A percentile compares a stretch with the other conserved stretches of the same genome.
These are phyloP conservation scores for Fusarium tuaranense DNA, from an alignment of 2,329 filamentous ascomycete genomes.

Conservation along the genomic window DNA sequence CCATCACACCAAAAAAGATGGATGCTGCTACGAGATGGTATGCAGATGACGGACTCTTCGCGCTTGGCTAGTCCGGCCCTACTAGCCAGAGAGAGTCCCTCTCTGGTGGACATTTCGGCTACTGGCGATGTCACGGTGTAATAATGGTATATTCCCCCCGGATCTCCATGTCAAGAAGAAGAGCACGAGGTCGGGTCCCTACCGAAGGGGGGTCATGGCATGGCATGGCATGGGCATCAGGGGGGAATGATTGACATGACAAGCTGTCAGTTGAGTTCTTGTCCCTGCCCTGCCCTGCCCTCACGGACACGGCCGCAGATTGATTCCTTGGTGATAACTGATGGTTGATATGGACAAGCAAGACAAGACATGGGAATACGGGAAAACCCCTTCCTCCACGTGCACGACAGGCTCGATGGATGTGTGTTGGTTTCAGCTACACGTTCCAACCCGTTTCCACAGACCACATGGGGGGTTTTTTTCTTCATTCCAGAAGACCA, in stretches of 20 bases:
- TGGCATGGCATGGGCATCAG: background rate
- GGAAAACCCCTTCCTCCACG: constrained; percentile 15
- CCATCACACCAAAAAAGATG: background rate
- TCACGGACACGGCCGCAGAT: background rate
- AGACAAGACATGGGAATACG: constrained; percentile 7
- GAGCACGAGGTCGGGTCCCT: background rate
- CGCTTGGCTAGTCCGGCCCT: constrained; percentile 12
- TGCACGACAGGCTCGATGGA: constrained; percentile 12
- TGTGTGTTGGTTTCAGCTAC: constrained; percentile 27
- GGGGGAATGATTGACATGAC: background rate
- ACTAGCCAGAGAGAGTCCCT: background rate
- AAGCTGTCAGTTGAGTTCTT: constrained; percentile 22
- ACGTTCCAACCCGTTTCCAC: constrained; percentile 20
- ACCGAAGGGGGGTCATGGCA: background rate
- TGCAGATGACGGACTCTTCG: constrained; percentile 26
- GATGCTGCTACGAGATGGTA: constrained; percentile 8
- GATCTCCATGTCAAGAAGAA: constrained; percentile 14
- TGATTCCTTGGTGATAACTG: constrained; percentile 6
- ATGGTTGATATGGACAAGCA: background rate
- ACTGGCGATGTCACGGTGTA: constrained; percentile 13
- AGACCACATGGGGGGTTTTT: constrained; percentile 1
- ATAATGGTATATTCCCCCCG: constrained; percentile 19
- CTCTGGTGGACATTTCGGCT: constrained; percentile 33
- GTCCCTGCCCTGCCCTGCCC: background rate
- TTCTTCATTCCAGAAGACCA: background rate